Base-by-base conservation (phyloP, 257 asterid species). In the Knoxia roxburghii region DNA sequence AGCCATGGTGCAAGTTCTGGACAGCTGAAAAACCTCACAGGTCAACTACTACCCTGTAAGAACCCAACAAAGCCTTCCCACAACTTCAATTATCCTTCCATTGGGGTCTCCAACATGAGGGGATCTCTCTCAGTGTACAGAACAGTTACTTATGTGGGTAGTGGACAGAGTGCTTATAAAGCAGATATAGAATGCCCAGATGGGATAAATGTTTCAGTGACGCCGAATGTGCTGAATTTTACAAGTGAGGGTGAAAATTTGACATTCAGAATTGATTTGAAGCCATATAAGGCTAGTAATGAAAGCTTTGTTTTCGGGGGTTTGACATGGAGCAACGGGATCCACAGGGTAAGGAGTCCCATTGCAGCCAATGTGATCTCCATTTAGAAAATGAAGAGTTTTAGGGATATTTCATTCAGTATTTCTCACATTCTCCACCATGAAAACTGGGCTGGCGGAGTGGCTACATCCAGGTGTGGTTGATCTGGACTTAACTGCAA, bases 41-140 rank as follows among this genome's bases (percentile, higher is more conserved):
- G 87, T 21, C 64, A 73, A 65, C 21, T 27, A 11, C 67, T 58
- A 39, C 32, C 50, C 1, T 86, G 93, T 75, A 76, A 73, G 72
- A 77, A 71, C 56, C 65, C 73, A 43, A 54, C 69, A 1, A 50
- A 43, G 40, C 60, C 84, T 12, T 64, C 94, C 3, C 75, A 78
- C 26, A 70, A 84, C 56, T 59, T 86, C n/a, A 84, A 86, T 69
- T 86, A 86, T 57, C 94, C 94, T 18, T 80, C 90, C 39, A 86
- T 84, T 40, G 89, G 83, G 61, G 84, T 84, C 15, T 78, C 88
- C 62, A 80, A 70, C 74, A 59, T 80, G 85, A 71, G 23, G 55
- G 89, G 86, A 55, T 75, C 66, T 18, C 41, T 73, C 43, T 72
- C 86, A 20, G 87, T 84, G 70, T 78, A 73, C 29, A 65, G 89